phyloP scores from a whole-genome alignment of 768 basidiomycete genomes.

The Polyporus arcularius region DNA sequence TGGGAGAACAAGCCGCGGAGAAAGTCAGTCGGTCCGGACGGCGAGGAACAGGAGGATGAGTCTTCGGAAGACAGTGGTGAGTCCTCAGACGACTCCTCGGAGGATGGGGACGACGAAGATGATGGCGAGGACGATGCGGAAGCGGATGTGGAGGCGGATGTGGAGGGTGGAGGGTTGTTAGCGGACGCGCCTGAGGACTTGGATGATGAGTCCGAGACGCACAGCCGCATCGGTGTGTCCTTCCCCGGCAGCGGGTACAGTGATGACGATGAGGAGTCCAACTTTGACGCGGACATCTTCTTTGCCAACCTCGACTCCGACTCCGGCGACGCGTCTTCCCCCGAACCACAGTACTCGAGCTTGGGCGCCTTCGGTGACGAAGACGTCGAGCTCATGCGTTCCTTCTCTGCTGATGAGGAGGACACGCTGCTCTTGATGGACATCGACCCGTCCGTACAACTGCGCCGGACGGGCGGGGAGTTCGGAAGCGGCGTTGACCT shows the following conservation, averaged over 20 bases:
- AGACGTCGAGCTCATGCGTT: conserved; percentile 22
- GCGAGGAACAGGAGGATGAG: conserved; percentile 64
- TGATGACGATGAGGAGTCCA: conserved; percentile 66
- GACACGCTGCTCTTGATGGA: conserved; percentile 32
- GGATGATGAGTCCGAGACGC: conserved; percentile 32
- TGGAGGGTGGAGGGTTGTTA: conserved; percentile 30
- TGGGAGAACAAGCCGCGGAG: conserved; percentile 76
- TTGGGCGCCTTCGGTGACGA: conserved; percentile 33
- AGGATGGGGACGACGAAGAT: conserved; percentile 47
- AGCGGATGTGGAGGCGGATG: conserved; percentile 31
- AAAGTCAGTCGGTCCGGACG: conserved; percentile 68
- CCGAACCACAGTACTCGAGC: conserved; percentile 46
- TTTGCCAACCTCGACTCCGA: conserved; percentile 73
- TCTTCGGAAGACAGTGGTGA: conserved; percentile 55
- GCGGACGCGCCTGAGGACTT: conserved; percentile 20
- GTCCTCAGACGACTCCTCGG: conserved; percentile 44
- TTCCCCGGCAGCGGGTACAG: conserved; percentile 79
- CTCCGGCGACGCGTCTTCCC: conserved; percentile 42
- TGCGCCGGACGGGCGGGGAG: conserved; percentile 25
- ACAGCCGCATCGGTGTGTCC: conserved; percentile 32
- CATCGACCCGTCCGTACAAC: conserved; percentile 27
- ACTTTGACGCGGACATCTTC: conserved; percentile 63
- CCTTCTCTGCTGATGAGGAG: conserved; percentile 30
- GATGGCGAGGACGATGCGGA: conserved; percentile 55
- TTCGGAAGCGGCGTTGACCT: conserved; percentile 31